These are phyloP conservation scores for Camellia oleifera DNA, from an alignment of 179 eudicot species.

Conservation along the genomic window DNA sequence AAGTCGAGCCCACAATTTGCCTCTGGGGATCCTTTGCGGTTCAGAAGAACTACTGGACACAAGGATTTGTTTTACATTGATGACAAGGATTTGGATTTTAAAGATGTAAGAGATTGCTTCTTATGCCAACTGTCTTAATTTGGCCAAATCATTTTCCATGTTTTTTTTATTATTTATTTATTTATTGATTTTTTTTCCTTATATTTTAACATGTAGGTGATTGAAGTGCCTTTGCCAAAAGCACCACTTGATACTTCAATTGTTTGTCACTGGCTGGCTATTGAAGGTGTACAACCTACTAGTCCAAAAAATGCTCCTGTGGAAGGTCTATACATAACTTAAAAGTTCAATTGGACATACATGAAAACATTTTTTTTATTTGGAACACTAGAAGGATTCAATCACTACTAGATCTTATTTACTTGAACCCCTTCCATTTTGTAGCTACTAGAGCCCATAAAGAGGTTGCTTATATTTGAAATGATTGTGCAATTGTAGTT, in stretches of 20 bases:
- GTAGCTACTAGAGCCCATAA: neutral
- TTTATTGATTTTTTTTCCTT: neutral
- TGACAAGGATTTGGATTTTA: constrained; percentile 82
- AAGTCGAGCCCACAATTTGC: constrained; percentile 33
- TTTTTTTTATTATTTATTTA: neutral
- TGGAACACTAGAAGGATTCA: neutral
- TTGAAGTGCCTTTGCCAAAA: constrained; percentile 88
- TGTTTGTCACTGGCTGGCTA: constrained; percentile 86
- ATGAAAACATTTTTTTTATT: too few relatives aligned
- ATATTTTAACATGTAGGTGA: constrained; percentile 42
- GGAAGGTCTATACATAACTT: constrained; percentile 49
- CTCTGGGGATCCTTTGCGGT: constrained; percentile 76
- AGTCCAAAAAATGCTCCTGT: constrained; percentile 84
- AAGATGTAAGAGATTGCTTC: constrained; percentile 55
- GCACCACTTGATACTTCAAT: constrained; percentile 81
- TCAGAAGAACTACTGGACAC: constrained; percentile 84
- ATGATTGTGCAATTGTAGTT: constrained; percentile 33
- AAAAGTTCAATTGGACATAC: neutral
- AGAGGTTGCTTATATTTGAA: constrained; percentile 1
- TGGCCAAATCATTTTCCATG: neutral
- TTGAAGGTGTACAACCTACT: constrained; percentile 92
- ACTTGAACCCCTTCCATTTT: constrained; percentile 1
- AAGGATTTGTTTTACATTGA: constrained; percentile 86
- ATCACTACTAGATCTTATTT: neutral
- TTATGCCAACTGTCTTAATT: constrained; percentile 8